Evolutionary conservation across 352 stramenopile species (phyloP), one percentile per base, ranked within the genome.

Genomic region (Aphanomyces euteiches): DNA sequence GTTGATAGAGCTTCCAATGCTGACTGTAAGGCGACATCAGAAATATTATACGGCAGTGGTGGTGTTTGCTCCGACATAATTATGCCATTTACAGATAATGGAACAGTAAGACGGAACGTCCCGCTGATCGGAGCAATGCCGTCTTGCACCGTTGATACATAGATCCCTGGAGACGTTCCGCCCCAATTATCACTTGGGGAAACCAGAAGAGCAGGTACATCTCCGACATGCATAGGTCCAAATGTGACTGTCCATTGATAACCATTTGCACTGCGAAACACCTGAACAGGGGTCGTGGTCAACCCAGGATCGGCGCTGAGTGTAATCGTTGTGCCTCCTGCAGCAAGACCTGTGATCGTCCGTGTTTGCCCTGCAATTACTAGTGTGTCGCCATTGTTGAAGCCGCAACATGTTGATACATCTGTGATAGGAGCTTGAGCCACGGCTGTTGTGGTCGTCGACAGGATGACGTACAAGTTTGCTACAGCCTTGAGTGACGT

Each of bases 121-220:
- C 96, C 96, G 65, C 88, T 96, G 45, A 98, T 93, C 3, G 96
- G 94, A 50, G 93, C 81, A 6, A 98, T 41, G 7, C 96, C 96
- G 59, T 92, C 81, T 47, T 91, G 83, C 10, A 96, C 70, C 1
- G 81, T 83, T 6, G 85, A 73, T 12, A 96, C 78, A 48, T 85
- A 77, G 54, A 98, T 91, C 2, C 91, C 83, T 1, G 94, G 85
- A 72, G 98, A 98, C n/a, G 90, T 93, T 4, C 96, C 96, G 0
- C 88, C 78, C 96, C 96, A 98, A 12, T 88, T 97, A 58, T 98
- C 90, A 37, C 91, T 95, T 12, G 90, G 75, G 7, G 54, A 79
- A 19, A 92, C 88, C 66, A 89, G 73, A n/a, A 99, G 79, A 5
- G 95, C 66, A 3, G 92, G 84, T 66, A 98, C 90, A 10, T 96